Conservation (phyloP, 2,329 filamentous ascomycete species). For the Chaetomiaceae sp. region DNA sequence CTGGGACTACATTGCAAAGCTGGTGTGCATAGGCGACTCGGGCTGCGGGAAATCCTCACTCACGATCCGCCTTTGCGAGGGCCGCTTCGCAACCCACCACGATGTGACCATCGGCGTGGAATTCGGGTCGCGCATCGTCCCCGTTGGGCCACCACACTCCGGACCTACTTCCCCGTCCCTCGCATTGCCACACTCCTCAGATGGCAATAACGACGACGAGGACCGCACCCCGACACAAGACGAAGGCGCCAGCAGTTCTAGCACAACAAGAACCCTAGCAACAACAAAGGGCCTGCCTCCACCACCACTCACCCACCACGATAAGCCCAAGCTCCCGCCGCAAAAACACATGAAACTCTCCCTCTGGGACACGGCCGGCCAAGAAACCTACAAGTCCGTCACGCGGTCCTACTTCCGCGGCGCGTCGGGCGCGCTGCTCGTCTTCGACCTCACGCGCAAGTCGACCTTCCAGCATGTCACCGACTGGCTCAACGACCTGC, state of each 20-base stretch:
- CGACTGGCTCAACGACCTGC: slow-evolving; percentile 88
- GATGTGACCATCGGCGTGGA: slow-evolving; percentile 97
- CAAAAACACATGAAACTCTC: slow-evolving; percentile 88
- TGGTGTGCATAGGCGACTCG: slow-evolving; percentile 95
- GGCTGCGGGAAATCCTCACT: slow-evolving; percentile 93
- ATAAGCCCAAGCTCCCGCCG: slow-evolving; percentile 27
- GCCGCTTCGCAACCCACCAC: slow-evolving; percentile 88
- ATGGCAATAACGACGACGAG: background rate
- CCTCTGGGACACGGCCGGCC: slow-evolving; percentile 93
- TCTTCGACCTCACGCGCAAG: slow-evolving; percentile 88
- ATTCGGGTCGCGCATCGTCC: slow-evolving; percentile 64
- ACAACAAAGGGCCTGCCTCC: slow-evolving; percentile 49
- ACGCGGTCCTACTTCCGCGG: slow-evolving; percentile 92
- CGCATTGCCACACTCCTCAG: slow-evolving; percentile 16
- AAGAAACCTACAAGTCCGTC: slow-evolving; percentile 96
- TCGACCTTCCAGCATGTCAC: slow-evolving; percentile 84
- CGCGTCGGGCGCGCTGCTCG: slow-evolving; percentile 65
- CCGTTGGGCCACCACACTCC: slow-evolving; percentile 22
- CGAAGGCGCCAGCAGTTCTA: slow-evolving; percentile 7
- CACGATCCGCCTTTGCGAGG: slow-evolving; percentile 93
- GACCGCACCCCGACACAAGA: background rate
- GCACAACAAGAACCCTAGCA: too few species aligned
- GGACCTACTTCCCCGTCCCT: slow-evolving; percentile 22
- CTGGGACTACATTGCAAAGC: slow-evolving; percentile 99
- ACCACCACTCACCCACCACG: slow-evolving; percentile 35